Evolutionary conservation across 2,329 filamentous ascomycete species (phyloP).

Genomic region (Ophiostoma sp.): DNA sequence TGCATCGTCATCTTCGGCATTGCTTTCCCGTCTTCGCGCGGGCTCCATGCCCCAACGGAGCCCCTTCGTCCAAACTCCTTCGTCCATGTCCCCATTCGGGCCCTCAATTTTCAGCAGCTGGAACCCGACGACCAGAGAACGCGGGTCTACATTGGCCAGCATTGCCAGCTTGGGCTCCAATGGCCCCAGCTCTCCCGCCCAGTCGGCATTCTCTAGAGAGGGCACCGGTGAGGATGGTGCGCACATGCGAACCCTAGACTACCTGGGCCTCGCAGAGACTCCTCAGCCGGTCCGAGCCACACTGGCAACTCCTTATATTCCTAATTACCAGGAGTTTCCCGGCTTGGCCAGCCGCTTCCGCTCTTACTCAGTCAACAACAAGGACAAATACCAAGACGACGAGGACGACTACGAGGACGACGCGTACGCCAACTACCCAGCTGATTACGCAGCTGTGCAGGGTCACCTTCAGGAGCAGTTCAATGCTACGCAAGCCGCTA

Average conservation of each 20-base stretch:
- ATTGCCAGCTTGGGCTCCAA: constrained; percentile 87
- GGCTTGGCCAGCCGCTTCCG: constrained; percentile 82
- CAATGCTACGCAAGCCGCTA: constrained; percentile 60
- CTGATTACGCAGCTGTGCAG: constrained; percentile 48
- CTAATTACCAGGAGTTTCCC: constrained; percentile 68
- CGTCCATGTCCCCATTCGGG: constrained; percentile 66
- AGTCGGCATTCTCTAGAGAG: constrained; percentile 80
- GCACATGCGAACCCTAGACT: constrained; percentile 84
- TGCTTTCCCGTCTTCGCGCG: constrained; percentile 79
- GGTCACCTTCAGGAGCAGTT: constrained; percentile 54
- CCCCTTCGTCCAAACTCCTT: constrained; percentile 53
- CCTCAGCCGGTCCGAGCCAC: constrained; percentile 74
- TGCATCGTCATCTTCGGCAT: constrained; percentile 54
- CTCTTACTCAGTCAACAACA: constrained; percentile 97
- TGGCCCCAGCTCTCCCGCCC: constrained; percentile 77
- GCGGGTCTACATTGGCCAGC: constrained; percentile 76
- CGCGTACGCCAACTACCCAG: constrained; percentile 22
- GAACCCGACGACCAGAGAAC: constrained; percentile 67
- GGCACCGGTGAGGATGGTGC: constrained; percentile 82
- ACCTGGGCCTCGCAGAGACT: constrained; percentile 89
- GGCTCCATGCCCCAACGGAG: constrained; percentile 90
- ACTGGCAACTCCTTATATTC: constrained; percentile 68
- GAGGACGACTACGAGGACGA: constrained; percentile 78
- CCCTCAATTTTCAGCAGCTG: constrained; percentile 87
- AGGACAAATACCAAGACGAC: constrained; percentile 90